Base-by-base conservation (phyloP, 805 yeast species). In the Kuraishia ogatae region DNA sequence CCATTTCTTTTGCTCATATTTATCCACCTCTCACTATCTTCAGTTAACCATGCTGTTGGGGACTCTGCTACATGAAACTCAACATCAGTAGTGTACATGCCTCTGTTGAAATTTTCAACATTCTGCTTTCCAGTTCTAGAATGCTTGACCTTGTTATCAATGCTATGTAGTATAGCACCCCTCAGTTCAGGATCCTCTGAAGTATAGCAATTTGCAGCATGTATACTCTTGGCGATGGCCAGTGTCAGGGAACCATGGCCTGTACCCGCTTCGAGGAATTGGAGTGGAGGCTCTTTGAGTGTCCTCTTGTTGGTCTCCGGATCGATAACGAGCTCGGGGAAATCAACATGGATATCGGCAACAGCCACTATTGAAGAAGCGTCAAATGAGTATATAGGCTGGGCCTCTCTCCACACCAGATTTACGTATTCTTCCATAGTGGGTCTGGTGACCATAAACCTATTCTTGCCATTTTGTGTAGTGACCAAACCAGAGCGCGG, bases 241-340 rank as follows among this genome's bases (percentile, higher is more conserved):
- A 79, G 53, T 2, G 79, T 67, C 51, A 79, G 60, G 2, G 82
- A 77, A 0, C 83, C 83, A 63, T 78, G 82, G 1, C 83, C 83
- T 1, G 83, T 79, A 2, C 83, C 83, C 1, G 81, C 81, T 59
- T 79, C 83, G 20, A 79, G 62, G 55, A 71, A 72, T 53, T 78
- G 79, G 11, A 67, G 54, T 1, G 78, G 77, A 28, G 26, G 29
- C 39, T 46, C 19, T 11, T 35, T 35, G 43, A 35, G 17, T 24
- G 51, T 56, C 17, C 50, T 56, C 26, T 48, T 50, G 11, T 52
- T 54, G 29, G 49, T 52, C 17, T 13, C 17, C 51, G 50, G 50
- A 20, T 60, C 48, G 10, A 24, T 52, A 3, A n/a, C 48, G 52
- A 66, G 43, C 8, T 60, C 58, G 3, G 79, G 79, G 55, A 65